Percentiles rank a stretch among this genome's conserved stretches.
Evolutionary conservation across 345 rosid species (phyloP).

Genomic region (Trapa incisa): DNA sequence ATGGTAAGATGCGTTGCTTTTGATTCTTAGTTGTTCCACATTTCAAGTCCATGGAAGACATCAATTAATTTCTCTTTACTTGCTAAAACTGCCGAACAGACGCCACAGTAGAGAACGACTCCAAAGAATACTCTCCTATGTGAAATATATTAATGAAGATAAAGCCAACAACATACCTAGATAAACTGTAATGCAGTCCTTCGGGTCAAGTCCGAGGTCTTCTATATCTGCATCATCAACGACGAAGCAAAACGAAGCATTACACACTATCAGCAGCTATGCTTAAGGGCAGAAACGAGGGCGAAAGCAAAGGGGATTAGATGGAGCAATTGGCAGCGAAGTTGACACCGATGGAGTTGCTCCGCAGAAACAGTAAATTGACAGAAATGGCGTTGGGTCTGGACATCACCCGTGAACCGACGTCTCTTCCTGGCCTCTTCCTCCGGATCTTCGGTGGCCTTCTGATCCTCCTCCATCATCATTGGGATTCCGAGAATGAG

Average conservation of each 20-base stretch:
- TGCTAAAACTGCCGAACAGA: not conserved
- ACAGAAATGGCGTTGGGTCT: conserved; percentile 1
- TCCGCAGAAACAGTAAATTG: not conserved
- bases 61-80: not conserved
- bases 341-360: not conserved
- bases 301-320: not conserved
- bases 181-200: conserved; percentile 60
- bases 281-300: not conserved
- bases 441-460: too few species aligned
- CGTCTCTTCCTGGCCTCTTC: too few species aligned
- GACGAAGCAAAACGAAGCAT: not conserved
- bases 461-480: conserved; percentile 23
- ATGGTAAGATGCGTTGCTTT: not conserved
- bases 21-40: not conserved
- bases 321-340: not conserved
- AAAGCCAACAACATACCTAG: conserved; percentile 39
- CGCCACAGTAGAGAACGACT: too few species aligned
- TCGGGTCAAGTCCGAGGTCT: conserved; percentile 65
- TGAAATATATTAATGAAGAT: not conserved
- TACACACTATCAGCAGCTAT: conserved; percentile 3
- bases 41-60: too few species aligned
- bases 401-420: not conserved
- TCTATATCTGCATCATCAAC: conserved; percentile 22
- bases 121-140: not conserved
- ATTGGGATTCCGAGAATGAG: conserved; percentile 43